Evolutionary conservation across 768 basidiomycete species (phyloP), one percentile per base, ranked within the genome.

Genomic region (Porpolomopsis calyptriformis): DNA sequence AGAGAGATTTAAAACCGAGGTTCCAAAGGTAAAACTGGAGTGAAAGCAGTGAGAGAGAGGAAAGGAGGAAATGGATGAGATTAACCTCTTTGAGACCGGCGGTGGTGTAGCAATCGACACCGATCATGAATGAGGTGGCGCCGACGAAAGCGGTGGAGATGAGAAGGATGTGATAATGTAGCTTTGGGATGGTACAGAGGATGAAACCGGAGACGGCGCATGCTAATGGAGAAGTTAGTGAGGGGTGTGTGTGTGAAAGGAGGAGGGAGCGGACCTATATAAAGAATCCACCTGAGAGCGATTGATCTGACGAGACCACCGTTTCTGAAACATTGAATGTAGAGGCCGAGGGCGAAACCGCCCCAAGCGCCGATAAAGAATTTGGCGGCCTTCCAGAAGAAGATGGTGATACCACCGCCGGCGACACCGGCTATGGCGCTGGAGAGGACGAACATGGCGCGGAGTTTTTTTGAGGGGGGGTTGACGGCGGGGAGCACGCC

Each of bases 1-100:
- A 97, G 23, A 97, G 64, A 4, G 67, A 56, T 2, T 67, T 72
- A 66, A 92, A 96, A 33, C 94, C 94, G 43, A 98, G 69, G 60
- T 96, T 98, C 81, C 86, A 96, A 42, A 96, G 70, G 64, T 96
- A 97, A 66, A 96, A 96, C 88, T 94, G 42, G 41, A 55, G 50
- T 47, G 34, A 41, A 20, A 23, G 22, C 29, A 41, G 52, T 51
- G 46, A 22, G n/a, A n/a, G n/a, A n/a, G n/a, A 45, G 5, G 43
- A 41, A 16, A 40, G 44, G 31, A 26, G 40, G 50, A 65, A 43
- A 7, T 23, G 24, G 23, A 43, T 41, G 35, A 37, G 41, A 31
- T 65, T 54, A 53, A 85, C 90, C 78, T 96, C 92, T 68, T 97
- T 97, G 44, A 97, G 73, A 18, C 86, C 87, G 4, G 85, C 88